phyloP scores from a whole-genome alignment of 148 eudicot species.

The Talinum fruticosum region DNA sequence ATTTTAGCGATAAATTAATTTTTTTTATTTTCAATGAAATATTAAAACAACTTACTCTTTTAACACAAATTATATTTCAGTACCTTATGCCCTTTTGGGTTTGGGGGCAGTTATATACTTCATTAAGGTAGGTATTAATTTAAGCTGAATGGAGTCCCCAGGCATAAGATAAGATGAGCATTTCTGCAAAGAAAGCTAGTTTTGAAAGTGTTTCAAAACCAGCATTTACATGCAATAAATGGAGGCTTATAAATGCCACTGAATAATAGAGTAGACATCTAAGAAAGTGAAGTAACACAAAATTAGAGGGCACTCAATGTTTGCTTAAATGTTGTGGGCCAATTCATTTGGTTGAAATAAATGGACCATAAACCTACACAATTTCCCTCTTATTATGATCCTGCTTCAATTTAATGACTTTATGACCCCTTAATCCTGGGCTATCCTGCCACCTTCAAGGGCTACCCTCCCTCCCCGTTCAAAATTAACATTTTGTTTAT shows the following conservation, averaged over 20 bases:
- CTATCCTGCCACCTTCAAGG: not conserved
- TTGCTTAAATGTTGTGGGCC: conserved; percentile 12
- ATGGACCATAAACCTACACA: conserved; percentile 2
- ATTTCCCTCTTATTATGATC: not conserved
- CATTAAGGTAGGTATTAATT: not conserved
- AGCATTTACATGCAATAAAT: not conserved
- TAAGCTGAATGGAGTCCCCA: not conserved
- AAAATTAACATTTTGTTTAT: too few relatives aligned
- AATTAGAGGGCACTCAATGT: not conserved
- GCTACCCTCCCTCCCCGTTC: not conserved
- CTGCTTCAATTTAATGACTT: not conserved
- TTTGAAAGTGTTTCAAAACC: not conserved
- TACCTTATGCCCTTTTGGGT: too few relatives aligned
- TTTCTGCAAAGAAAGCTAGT: not conserved
- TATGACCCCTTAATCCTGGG: not conserved
- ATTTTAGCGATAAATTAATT: too few relatives aligned
- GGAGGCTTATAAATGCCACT: not conserved
- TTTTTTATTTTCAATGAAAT: too few relatives aligned
- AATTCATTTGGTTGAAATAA: not conserved
- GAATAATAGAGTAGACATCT: not conserved
- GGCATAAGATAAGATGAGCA: not conserved
- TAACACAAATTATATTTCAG: too few relatives aligned
- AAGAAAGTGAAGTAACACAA: not conserved
- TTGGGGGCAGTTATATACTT: too few relatives aligned
- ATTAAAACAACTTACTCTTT: too few relatives aligned